Evolutionary conservation across 1,284 basidiomycete species (phyloP).

Genomic region (Volvariella surrecta): DNA sequence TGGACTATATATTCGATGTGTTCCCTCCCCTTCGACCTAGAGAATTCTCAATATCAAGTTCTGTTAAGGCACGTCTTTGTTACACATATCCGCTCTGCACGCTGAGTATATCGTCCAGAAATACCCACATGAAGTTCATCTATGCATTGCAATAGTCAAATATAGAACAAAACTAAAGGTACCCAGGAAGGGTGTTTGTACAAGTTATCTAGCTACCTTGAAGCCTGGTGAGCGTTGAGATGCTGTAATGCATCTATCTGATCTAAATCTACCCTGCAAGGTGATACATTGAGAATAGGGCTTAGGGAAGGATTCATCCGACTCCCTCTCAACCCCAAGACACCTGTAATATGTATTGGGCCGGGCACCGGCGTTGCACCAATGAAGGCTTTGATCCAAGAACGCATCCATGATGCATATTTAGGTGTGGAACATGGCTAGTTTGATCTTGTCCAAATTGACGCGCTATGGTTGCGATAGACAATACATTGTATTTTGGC

Average conservation of each 20-base stretch:
- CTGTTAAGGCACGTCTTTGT: constrained; percentile 37
- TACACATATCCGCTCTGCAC: not conserved
- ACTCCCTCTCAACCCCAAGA: constrained; percentile 42
- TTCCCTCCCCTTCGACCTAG: constrained; percentile 81
- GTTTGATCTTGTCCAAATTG: constrained; percentile 1
- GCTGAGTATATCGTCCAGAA: constrained; percentile 28
- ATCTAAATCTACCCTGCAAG: constrained; percentile 26
- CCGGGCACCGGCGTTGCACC: constrained; percentile 95
- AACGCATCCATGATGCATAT: constrained; percentile 48
- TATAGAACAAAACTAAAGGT: constrained; percentile 83
- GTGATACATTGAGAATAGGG: constrained; percentile 51
- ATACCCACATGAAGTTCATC: constrained; percentile 65
- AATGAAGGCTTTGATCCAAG: constrained; percentile 81
- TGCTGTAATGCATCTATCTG: not conserved
- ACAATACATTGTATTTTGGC: constrained; percentile 82
- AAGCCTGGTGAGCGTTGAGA: constrained; percentile 30
- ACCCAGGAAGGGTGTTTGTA: constrained; percentile 81
- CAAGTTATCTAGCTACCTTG: constrained; percentile 66
- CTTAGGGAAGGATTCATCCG: constrained; percentile 65
- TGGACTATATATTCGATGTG: constrained; percentile 79
- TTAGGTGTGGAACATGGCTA: constrained; percentile 16
- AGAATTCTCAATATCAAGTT: constrained; percentile 91
- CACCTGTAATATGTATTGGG: constrained; percentile 79
- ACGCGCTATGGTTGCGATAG: no score
- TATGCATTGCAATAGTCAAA: constrained; percentile 86